Conservation (phyloP, 805 yeast species). For the Kuraishia borneana region DNA sequence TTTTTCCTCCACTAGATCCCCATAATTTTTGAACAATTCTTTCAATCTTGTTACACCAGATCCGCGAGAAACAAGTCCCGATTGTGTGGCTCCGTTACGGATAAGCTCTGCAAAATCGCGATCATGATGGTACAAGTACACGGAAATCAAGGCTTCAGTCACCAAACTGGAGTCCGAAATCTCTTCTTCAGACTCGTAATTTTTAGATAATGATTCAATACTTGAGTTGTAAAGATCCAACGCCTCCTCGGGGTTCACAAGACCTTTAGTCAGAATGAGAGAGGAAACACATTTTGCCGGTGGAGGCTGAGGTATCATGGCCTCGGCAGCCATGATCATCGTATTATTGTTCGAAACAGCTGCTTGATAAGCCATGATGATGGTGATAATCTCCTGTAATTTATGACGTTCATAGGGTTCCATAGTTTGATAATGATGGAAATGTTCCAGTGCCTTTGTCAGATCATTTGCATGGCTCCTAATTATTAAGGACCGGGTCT, state of each 20-base stretch:
- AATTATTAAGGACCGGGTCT: not conserved
- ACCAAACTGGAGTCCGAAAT: conserved; percentile 3
- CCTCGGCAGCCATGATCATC: conserved; percentile 13
- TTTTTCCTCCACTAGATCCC: conserved; percentile 14
- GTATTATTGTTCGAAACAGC: conserved; percentile 7
- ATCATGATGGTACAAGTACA: conserved; percentile 14
- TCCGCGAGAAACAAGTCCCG: conserved; percentile 11
- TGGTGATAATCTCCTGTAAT: conserved; percentile 11
- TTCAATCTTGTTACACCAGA: conserved; percentile 11
- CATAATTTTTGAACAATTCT: conserved; percentile 17
- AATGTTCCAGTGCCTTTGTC: conserved; percentile 10
- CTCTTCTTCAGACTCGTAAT: conserved; percentile 3
- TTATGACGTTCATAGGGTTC: conserved; percentile 12
- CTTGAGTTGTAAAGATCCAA: conserved; percentile 20
- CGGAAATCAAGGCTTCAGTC: conserved; percentile 15
- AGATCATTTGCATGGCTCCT: conserved; percentile 7
- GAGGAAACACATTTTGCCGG: conserved; percentile 14
- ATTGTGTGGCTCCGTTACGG: conserved; percentile 15
- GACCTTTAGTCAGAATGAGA: conserved; percentile 13
- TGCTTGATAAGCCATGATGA: conserved; percentile 13
- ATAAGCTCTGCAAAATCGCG: conserved; percentile 20
- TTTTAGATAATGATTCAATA: conserved; percentile 9
- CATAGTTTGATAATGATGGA: conserved; percentile 12
- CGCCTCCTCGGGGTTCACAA: conserved; percentile 16
- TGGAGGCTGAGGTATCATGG: conserved; percentile 15